Conservation (phyloP, 495 filamentous ascomycete species). For the Penicillium parvum region DNA sequence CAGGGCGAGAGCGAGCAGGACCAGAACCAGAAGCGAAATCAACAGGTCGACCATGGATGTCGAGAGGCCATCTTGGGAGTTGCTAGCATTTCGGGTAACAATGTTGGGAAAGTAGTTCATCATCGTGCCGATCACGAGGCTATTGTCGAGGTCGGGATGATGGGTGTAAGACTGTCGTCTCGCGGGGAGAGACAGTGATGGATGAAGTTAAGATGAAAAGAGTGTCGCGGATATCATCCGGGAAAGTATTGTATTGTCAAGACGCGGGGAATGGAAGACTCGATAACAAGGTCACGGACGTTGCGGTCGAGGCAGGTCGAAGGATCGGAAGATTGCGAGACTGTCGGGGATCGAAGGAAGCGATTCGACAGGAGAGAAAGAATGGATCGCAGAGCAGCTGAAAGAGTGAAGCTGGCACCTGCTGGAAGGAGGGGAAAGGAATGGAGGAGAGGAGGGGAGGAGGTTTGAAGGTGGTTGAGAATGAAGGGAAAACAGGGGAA, state of each 20-base stretch:
- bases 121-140: conserved; percentile 17
- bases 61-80: conserved; percentile 40
- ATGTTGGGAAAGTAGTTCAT: conserved; percentile 49
- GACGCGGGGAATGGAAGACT: conserved; percentile 9
- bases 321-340: conserved; percentile 1
- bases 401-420: conserved; percentile 86
- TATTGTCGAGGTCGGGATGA: conserved; percentile 16
- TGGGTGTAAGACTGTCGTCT: not conserved
- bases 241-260: conserved; percentile 9
- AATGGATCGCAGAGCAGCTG: conserved; percentile 59
- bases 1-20: conserved; percentile 62
- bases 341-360: conserved; percentile 3
- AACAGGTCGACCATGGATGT: conserved; percentile 65
- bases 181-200: conserved; percentile 14
- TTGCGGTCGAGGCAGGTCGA: conserved; percentile 5
- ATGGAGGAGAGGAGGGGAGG: conserved; percentile 25
- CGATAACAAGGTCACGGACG: conserved; percentile 6
- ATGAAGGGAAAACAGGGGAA: conserved; percentile 44
- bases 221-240: conserved; percentile 21
- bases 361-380: conserved; percentile 25
- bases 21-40: conserved; percentile 72
- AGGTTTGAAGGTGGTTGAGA: conserved; percentile 34
- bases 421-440: conserved; percentile 30
- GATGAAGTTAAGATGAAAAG: conserved; percentile 17
- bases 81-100: conserved; percentile 47